These are phyloP conservation scores for Actinidia chinensis DNA, from an alignment of 179 eudicot genomes.

Conservation along the genomic window DNA sequence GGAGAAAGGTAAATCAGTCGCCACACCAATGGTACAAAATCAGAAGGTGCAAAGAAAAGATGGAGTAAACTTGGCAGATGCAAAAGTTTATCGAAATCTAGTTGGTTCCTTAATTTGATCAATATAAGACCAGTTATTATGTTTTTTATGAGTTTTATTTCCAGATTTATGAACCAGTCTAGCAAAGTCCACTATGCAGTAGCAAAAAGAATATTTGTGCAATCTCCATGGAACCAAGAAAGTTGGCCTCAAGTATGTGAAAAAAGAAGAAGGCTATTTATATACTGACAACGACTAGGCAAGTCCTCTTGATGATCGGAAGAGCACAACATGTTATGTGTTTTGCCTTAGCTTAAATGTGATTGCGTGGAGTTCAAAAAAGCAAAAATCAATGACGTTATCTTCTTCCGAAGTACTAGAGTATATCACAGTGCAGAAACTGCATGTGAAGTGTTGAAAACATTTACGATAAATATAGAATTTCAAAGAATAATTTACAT, in stretches of 20 bases:
- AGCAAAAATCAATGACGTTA: constrained; percentile 21
- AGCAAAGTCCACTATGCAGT: neutral
- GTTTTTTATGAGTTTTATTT: neutral
- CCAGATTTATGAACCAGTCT: neutral
- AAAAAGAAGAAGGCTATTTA: neutral
- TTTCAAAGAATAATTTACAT: no score
- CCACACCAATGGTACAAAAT: neutral
- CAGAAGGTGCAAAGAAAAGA: neutral
- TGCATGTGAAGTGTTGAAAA: constrained; percentile 18
- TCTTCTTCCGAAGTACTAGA: constrained; percentile 28
- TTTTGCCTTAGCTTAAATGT: constrained; percentile 14
- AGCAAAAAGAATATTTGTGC: neutral
- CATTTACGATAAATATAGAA: no score
- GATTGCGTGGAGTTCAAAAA: constrained; percentile 25
- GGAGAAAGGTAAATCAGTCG: neutral
- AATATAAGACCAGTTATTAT: neutral
- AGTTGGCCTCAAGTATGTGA: neutral
- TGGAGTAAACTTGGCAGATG: neutral
- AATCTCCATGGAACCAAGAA: neutral
- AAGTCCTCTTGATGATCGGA: constrained; percentile 21
- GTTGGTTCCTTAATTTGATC: neutral
- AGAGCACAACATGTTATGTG: constrained; percentile 17
- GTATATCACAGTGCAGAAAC: constrained; percentile 15
- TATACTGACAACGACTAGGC: constrained; percentile 31
- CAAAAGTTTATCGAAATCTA: neutral